Base-by-base conservation (phyloP, 495 filamentous ascomycete genomes). In the Annulohypoxylon maeteangense region DNA sequence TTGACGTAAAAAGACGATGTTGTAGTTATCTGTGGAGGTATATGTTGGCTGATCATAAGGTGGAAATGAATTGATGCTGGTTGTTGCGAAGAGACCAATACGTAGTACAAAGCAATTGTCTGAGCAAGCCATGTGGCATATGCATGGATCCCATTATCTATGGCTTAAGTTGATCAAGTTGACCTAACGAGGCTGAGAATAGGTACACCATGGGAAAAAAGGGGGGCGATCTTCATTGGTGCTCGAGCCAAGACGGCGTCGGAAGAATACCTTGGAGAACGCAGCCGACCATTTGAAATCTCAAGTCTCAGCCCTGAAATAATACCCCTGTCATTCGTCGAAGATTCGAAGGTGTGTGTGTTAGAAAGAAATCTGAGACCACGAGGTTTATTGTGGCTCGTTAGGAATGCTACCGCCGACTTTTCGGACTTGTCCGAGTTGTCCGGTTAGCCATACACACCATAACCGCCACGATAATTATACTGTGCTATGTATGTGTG, bases 161-260 rank as follows among this genome's bases (percentile, higher is more conserved):
- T 36, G 25, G 18, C 16, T 44, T 40, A 10, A 40, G 36, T 40
- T 40, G 36, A 44, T 20, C 40, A 44, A 3, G 7, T 32, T 42
- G 11, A 44, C 16, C n/a, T 32, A 58, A 61, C 47, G 31, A 72
- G 70, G 70, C 70, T 72, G 70, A 67, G 45, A 50, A 62, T 45
- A 60, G 36, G 32, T 20, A 51, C 47, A 29, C 7, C 10, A 40
- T 23, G 36, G 5, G 45, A 10, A 54, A 59, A 59, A 63, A 40
- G 18, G 60, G 47, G 34, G 34, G 20, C 1, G 5, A 18, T 60
- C 44, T 36, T 67, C 34, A 72, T 72, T 72, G 70, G 70, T 58
- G 62, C 4, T 23, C 22, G 42, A 38, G 29, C 36, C 22, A 42
- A 58, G n/a, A 58, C 55, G 20, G 32, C 20, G 32, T 59, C 56